These are phyloP conservation scores for Narthecium ossifragum DNA, from an alignment of 106 monocot genomes.

Conservation along the genomic window DNA sequence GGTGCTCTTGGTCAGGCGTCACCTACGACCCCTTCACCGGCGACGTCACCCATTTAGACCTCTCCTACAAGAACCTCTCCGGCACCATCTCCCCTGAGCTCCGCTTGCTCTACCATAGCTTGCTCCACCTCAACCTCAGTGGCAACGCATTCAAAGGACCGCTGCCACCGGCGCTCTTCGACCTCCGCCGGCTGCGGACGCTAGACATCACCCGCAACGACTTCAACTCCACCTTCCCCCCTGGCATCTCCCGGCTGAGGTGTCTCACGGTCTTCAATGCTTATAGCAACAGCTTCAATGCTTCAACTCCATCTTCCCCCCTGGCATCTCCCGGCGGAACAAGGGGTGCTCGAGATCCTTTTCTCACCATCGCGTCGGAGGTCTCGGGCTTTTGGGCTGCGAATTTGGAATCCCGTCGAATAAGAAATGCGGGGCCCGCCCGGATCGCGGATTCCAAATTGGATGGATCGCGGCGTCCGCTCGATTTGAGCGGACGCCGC, in stretches of 20 bases:
- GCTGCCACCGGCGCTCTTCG: no score
- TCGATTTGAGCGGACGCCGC: no score
- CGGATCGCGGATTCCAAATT: no score
- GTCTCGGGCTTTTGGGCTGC: no score
- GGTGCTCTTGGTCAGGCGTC: constrained; percentile 69
- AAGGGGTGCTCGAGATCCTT: no score
- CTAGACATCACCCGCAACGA: constrained; percentile 80
- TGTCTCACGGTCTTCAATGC: constrained; percentile 42
- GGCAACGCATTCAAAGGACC: constrained; percentile 67
- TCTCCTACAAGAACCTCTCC: constrained; percentile 59
- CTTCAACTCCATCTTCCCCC: constrained; percentile 63
- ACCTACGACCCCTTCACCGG: constrained; percentile 31
- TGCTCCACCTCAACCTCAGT: constrained; percentile 79
- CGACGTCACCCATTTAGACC: constrained; percentile 40
- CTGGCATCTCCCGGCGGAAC: constrained; percentile 25
- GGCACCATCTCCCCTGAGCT: no score
- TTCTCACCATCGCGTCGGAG: no score
- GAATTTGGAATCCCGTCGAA: no score
- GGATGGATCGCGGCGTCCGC: no score
- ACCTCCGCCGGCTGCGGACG: constrained; percentile 22
- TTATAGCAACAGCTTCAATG: constrained; percentile 83
- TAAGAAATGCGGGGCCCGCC: no score
- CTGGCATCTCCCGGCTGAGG: constrained; percentile 26
- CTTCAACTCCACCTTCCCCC: constrained; percentile 63
- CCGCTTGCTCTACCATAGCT: no score